A percentile compares a stretch with the other conserved stretches of the same genome.
phyloP scores from a whole-genome alignment of 768 basidiomycete species.

The Tricholoma flavovirens region DNA sequence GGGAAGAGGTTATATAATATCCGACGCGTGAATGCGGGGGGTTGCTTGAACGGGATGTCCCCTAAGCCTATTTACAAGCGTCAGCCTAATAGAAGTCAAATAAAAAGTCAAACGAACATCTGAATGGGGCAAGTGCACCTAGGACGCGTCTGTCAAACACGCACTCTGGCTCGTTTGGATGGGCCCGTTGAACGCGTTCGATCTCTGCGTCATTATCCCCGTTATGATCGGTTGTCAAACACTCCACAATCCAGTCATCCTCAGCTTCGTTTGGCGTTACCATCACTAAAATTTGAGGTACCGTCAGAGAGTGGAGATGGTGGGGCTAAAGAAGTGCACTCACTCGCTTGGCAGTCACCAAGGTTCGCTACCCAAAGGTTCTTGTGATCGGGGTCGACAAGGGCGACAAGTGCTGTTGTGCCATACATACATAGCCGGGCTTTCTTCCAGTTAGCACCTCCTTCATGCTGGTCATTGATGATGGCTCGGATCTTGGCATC shows the following conservation, averaged over 20 bases:
- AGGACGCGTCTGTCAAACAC: constrained; percentile 62
- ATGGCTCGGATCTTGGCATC: constrained; percentile 51
- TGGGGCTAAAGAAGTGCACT: constrained; percentile 29
- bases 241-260: constrained; percentile 53
- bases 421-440: constrained; percentile 74
- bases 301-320: constrained; percentile 1
- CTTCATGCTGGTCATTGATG: constrained; percentile 58
- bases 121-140: constrained; percentile 71
- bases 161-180: constrained; percentile 67
- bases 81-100: constrained; percentile 5
- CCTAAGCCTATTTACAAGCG: constrained; percentile 46
- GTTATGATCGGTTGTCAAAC: constrained; percentile 64
- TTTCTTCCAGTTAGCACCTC: constrained; percentile 57
- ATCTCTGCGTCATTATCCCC: constrained; percentile 64
- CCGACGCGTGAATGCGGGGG: constrained; percentile 60
- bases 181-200: constrained; percentile 54
- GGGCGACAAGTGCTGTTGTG: constrained; percentile 67
- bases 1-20: constrained; percentile 63
- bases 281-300: constrained; percentile 34
- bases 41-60: constrained; percentile 69
- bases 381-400: constrained; percentile 62
- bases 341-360: constrained; percentile 76
- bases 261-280: constrained; percentile 38
- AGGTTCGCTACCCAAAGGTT: constrained; percentile 78
- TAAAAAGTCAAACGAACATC: constrained; percentile 46